A percentile compares a stretch with the other conserved stretches of the same genome.
Evolutionary conservation across 2,329 filamentous ascomycete genomes (phyloP).

Genomic region (Fusarium citri): DNA sequence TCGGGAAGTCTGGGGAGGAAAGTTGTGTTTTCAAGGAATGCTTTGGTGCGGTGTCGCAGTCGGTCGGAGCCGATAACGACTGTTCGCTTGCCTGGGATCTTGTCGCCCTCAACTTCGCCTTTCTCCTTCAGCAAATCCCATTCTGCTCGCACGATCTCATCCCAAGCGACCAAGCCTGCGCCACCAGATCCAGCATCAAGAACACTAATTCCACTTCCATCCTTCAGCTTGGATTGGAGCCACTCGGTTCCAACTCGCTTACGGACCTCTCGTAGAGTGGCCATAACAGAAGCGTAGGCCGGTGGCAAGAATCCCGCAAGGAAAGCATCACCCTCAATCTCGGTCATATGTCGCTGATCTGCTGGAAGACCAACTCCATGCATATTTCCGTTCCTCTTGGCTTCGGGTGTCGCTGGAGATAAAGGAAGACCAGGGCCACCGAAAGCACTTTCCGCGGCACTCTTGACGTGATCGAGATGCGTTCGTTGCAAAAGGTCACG

Average conservation of each 20-base stretch:
- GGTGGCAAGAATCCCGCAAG: constrained; percentile 76
- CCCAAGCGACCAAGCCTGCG: constrained; percentile 79
- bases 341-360: constrained; percentile 73
- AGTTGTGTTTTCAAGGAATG: constrained; percentile 86
- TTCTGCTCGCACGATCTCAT: constrained; percentile 82
- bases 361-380: constrained; percentile 73
- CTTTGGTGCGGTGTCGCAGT: constrained; percentile 79
- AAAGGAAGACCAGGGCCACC: constrained; percentile 81
- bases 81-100: constrained; percentile 78
- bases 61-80: constrained; percentile 82
- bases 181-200: constrained; percentile 82
- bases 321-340: constrained; percentile 81
- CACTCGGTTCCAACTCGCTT: constrained; percentile 78
- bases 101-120: constrained; percentile 54
- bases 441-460: constrained; percentile 78
- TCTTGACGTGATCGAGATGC: constrained; percentile 78
- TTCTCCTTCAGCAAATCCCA: constrained; percentile 76
- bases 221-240: constrained; percentile 72
- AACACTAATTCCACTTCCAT: constrained; percentile 68
- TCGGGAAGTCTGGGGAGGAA: constrained; percentile 94
- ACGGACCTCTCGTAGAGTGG: constrained; percentile 77
- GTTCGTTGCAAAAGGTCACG: constrained; percentile 73
- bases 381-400: constrained; percentile 68
- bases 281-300: constrained; percentile 75
- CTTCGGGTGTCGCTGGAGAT: constrained; percentile 76